A percentile compares a stretch with the other conserved stretches of the same genome.
phyloP scores from a whole-genome alignment of 176 grass and related monocot species.

The Rhynchospora tenuis region DNA sequence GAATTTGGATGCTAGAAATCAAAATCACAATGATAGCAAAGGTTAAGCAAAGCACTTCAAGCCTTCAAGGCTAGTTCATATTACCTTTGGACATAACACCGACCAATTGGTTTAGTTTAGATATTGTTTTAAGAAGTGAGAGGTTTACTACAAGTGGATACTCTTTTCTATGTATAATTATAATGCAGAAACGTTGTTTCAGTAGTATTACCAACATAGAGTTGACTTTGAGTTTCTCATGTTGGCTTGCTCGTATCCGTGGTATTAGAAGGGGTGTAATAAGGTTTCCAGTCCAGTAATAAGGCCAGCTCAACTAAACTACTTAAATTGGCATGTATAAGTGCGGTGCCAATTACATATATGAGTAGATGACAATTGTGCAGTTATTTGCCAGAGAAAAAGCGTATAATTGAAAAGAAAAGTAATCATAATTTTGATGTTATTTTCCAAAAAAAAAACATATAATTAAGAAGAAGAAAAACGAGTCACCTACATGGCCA shows the following conservation, averaged over 20 bases:
- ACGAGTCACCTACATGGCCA: conserved; percentile 72
- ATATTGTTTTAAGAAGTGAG: not conserved
- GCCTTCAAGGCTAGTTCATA: not conserved
- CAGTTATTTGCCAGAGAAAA: not conserved
- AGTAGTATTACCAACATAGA: no score
- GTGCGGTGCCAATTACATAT: not conserved
- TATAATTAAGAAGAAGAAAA: not conserved
- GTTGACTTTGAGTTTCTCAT: no score
- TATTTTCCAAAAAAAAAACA: not conserved
- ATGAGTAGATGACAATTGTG: not conserved
- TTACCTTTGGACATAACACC: not conserved
- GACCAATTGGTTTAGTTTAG: not conserved
- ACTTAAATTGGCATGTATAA: no score
- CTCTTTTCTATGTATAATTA: not conserved
- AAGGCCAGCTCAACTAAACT: no score
- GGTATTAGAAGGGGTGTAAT: no score
- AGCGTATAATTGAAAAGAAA: not conserved
- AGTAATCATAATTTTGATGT: not conserved
- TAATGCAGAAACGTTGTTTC: not conserved
- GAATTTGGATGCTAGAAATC: not conserved
- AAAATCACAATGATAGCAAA: not conserved
- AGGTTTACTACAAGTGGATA: not conserved
- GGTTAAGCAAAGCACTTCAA: not conserved
- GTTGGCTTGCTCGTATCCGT: no score
- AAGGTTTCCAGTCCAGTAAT: no score